phyloP scores from a whole-genome alignment of 1,284 basidiomycete species.

The Apiotrichum domesticum region DNA sequence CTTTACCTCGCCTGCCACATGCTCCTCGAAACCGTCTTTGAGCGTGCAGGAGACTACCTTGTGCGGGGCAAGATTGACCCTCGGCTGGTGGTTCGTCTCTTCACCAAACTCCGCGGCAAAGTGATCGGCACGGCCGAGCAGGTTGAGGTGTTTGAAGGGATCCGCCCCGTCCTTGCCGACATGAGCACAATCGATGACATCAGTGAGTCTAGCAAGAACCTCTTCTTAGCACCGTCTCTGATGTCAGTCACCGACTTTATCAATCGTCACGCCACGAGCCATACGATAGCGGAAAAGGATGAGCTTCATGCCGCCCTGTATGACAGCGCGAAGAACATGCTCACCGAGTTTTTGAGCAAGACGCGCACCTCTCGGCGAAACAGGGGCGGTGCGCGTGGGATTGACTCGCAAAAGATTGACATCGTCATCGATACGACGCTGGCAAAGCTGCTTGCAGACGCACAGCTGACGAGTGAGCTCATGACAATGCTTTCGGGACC shows the following conservation, averaged over 20 bases:
- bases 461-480: conserved; percentile 60
- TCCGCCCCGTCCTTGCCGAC: conserved; percentile 31
- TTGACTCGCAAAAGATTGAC: conserved; percentile 44
- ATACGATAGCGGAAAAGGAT: conserved; percentile 3
- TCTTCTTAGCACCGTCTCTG: too few relatives aligned
- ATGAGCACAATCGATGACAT: conserved; percentile 43
- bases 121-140: conserved; percentile 41
- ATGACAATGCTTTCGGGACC: conserved; percentile 57
- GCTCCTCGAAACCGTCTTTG: conserved; percentile 44
- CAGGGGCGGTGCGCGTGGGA: conserved; percentile 32
- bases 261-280: conserved; percentile 2
- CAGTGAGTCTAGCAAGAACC: conserved; percentile 36
- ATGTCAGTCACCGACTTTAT: conserved; percentile 9
- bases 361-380: conserved; percentile 43
- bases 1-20: conserved; percentile 44
- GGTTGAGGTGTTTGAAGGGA: conserved; percentile 42
- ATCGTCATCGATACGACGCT: conserved; percentile 72
- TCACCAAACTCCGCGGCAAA: conserved; percentile 40
- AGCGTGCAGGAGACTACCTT: conserved; percentile 45
- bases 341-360: conserved; percentile 45
- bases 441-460: conserved; percentile 62
- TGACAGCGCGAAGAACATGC: conserved; percentile 40
- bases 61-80: conserved; percentile 42
- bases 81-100: conserved; percentile 46
- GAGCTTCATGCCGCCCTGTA: conserved; percentile 32